Conservation (phyloP, 331 rosid genomes). For the Pyracantha coccinea region DNA sequence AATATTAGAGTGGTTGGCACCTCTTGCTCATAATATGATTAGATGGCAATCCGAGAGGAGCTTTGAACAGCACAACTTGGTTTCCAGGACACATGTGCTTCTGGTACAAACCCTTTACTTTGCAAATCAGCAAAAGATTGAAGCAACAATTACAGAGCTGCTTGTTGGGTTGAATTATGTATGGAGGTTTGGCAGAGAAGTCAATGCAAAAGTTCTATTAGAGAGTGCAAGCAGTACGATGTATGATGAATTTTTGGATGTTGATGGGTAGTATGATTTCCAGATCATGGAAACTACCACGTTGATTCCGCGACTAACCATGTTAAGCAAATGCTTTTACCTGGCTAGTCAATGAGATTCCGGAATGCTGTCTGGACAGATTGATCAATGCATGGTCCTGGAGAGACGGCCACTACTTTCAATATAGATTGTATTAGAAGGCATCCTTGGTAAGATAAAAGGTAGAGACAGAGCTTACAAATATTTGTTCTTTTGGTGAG, state of each 20-base stretch:
- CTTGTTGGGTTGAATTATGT: conserved; percentile 95
- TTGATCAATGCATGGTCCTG: conserved; percentile 21
- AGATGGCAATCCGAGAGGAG: conserved; percentile 99
- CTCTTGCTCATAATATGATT: conserved; percentile 91
- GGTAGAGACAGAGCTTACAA: conserved; percentile 21
- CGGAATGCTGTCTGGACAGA: conserved; percentile 18
- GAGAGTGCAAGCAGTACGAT: conserved; percentile 65
- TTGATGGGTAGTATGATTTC: conserved; percentile 39
- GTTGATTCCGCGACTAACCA: conserved; percentile 12
- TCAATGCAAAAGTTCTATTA: conserved; percentile 53
- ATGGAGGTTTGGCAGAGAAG: conserved; percentile 77
- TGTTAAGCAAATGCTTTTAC: conserved; percentile 9
- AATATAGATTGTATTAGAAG: conserved; percentile 12
- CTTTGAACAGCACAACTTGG: conserved; percentile 78
- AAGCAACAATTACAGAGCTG: conserved; percentile 75
- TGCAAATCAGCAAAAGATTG: conserved; percentile 70
- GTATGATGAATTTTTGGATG: conserved; percentile 44
- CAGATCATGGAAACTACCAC: conserved; percentile 22
- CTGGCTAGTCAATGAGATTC: conserved; percentile 7
- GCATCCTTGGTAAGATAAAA: conserved; percentile 27
- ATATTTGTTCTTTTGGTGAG: conserved; percentile 33
- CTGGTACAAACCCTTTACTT: conserved; percentile 90
- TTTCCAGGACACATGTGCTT: conserved; percentile 68
- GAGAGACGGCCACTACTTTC: conserved; percentile 18
- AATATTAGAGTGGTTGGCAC: conserved; percentile 90